Evolutionary conservation across 2,329 filamentous ascomycete species (phyloP).

Genomic region (Fusarium nelsonii): DNA sequence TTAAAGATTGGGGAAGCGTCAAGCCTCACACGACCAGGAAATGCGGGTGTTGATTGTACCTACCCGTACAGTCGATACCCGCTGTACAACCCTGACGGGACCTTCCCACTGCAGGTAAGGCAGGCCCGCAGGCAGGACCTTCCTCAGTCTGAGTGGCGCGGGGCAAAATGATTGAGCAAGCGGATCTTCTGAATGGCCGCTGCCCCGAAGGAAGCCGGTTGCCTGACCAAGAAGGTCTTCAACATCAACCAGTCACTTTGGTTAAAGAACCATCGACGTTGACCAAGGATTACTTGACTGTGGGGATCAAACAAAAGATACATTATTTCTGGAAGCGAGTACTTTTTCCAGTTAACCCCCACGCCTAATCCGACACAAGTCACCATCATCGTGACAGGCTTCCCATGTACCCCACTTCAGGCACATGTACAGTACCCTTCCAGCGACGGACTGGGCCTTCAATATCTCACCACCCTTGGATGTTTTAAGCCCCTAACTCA

Average conservation of each 20-base stretch:
- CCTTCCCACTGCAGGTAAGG: neutral
- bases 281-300: neutral
- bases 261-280: neutral
- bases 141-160: conserved; percentile 12
- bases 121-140: neutral
- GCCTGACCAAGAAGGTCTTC: conserved; percentile 1
- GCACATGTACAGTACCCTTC: conserved; percentile 23
- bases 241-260: neutral
- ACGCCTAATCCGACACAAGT: neutral
- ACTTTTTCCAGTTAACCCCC: neutral
- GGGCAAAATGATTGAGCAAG: conserved; percentile 15
- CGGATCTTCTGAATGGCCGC: conserved; percentile 48
- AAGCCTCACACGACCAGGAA: conserved; percentile 34
- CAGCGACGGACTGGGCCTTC: conserved; percentile 16
- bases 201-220: conserved; percentile 37
- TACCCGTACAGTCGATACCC: neutral
- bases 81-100: neutral
- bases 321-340: neutral
- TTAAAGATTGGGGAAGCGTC: conserved; percentile 7
- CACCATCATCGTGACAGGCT: conserved; percentile 12
- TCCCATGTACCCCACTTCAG: conserved; percentile 31
- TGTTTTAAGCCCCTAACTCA: conserved; percentile 15
- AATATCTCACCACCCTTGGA: conserved; percentile 34
- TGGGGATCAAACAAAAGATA: neutral
- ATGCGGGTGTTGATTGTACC: conserved; percentile 12